A percentile compares a stretch with the other conserved stretches of the same genome.
Evolutionary conservation across 2,329 filamentous ascomycete species (phyloP).

Genomic region (Mycosphaerella arachidis): DNA sequence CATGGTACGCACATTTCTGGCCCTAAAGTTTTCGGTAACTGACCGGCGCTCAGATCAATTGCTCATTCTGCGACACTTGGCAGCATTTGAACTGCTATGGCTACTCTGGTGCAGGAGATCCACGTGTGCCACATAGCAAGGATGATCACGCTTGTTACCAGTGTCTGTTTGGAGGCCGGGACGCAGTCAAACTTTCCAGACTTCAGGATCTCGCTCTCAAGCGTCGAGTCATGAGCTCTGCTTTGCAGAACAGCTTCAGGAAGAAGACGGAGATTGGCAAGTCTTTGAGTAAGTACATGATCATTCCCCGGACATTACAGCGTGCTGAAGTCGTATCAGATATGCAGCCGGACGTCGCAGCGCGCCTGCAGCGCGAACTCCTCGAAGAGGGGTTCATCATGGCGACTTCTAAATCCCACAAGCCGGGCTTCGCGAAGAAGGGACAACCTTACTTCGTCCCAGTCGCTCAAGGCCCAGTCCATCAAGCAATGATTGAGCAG

Average conservation of each 20-base stretch:
- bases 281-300: conserved; percentile 15
- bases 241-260: conserved; percentile 20
- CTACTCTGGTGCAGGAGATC: conserved; percentile 36
- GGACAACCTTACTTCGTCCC: conserved; percentile 23
- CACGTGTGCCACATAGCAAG: conserved; percentile 32
- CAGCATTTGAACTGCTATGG: conserved; percentile 48
- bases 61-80: conserved; percentile 41
- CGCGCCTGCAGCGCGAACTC: conserved; percentile 17
- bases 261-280: conserved; percentile 17
- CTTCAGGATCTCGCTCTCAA: conserved; percentile 22
- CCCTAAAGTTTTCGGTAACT: conserved; percentile 3
- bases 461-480: conserved; percentile 11
- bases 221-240: conserved; percentile 25
- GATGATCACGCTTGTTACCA: conserved; percentile 44
- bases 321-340: conserved; percentile 14
- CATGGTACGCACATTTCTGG: conserved; percentile 36
- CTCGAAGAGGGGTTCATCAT: conserved; percentile 22
- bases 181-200: conserved; percentile 10
- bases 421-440: conserved; percentile 12
- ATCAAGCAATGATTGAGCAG: conserved; percentile 22
- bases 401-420: conserved; percentile 14
- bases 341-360: conserved; percentile 10
- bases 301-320: background rate
- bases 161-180: conserved; percentile 36
- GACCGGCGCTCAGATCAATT: conserved; percentile 36